phyloP scores from a whole-genome alignment of 2,329 filamentous ascomycete species.

The Aureobasidium sp. region DNA sequence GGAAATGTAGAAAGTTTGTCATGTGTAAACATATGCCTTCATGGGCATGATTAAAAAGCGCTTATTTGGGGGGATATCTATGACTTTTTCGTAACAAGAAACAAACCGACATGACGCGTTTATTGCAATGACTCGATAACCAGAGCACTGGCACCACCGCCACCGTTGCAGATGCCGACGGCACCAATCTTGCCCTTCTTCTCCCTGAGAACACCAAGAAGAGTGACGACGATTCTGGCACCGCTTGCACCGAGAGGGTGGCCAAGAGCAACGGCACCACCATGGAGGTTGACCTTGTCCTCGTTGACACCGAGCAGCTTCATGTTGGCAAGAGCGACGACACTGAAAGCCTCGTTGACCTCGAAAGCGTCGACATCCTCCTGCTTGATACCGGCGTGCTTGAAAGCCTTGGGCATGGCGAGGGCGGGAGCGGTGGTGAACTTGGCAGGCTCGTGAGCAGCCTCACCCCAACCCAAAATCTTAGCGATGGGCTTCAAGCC shows the following conservation, averaged over 20 bases:
- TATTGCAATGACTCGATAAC: conserved; percentile 61
- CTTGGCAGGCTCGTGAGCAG: conserved; percentile 81
- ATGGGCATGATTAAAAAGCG: conserved; percentile 13
- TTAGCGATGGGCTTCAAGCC: conserved; percentile 87
- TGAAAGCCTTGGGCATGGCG: conserved; percentile 93
- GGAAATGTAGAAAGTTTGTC: background rate
- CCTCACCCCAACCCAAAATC: conserved; percentile 96
- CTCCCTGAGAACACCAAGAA: conserved; percentile 80
- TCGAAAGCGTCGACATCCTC: conserved; percentile 86
- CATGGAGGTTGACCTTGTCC: conserved; percentile 90
- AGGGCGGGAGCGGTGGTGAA: conserved; percentile 93
- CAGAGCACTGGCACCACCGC: conserved; percentile 87
- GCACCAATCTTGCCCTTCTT: conserved; percentile 91
- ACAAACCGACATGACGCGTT: conserved; percentile 13
- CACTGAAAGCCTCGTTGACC: conserved; percentile 99
- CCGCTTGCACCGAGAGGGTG: conserved; percentile 92
- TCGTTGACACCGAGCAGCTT: conserved; percentile 75
- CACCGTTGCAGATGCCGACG: conserved; percentile 96
- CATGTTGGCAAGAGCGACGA: conserved; percentile 92
- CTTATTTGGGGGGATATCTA: conserved; percentile 14
- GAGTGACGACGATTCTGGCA: conserved; percentile 84
- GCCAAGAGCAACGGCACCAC: conserved; percentile 90
- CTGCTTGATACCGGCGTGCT: conserved; percentile 77
- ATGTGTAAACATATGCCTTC: conserved; percentile 5
- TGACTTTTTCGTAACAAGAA: conserved; percentile 17